phyloP scores from a whole-genome alignment of 768 basidiomycete species.

The Mycena capillaripes region DNA sequence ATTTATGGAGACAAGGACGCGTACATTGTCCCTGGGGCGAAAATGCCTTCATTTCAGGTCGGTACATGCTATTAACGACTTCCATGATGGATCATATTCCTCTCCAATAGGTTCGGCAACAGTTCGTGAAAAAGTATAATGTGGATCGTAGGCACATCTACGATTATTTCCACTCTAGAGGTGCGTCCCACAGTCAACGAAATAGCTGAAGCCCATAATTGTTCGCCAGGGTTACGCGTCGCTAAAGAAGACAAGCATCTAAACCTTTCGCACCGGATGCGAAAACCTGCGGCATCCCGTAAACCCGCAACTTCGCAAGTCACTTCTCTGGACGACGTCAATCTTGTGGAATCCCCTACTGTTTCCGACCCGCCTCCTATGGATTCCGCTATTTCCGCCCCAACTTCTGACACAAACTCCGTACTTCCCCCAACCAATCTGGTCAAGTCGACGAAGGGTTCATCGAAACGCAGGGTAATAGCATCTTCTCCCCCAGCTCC shows the following conservation, averaged over 20 bases:
- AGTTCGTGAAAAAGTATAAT: slow-evolving; percentile 29
- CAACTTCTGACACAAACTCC: neutral
- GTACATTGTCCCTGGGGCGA: slow-evolving; percentile 77
- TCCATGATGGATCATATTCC: neutral
- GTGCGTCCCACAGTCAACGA: slow-evolving; percentile 33
- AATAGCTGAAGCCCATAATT: neutral
- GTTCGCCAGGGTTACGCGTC: slow-evolving; percentile 63
- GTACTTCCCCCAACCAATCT: neutral
- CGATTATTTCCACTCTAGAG: slow-evolving; percentile 67
- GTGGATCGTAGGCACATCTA: slow-evolving; percentile 48
- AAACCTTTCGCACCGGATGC: slow-evolving; percentile 60
- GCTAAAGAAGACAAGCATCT: slow-evolving; percentile 75
- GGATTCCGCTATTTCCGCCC: neutral
- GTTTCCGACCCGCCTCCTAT: neutral
- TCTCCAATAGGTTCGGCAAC: slow-evolving; percentile 28
- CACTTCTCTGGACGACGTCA: neutral
- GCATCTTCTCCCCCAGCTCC: neutral
- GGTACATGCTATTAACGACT: neutral
- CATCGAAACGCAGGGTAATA: slow-evolving; percentile 5
- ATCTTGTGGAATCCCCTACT: neutral
- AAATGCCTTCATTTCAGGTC: slow-evolving; percentile 78
- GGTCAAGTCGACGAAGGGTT: neutral
- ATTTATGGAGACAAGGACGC: slow-evolving; percentile 69
- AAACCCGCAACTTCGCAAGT: slow-evolving; percentile 6
- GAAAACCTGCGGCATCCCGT: slow-evolving; percentile 24